Percentiles rank a stretch among this genome's conserved stretches.
These are phyloP conservation scores for Paragyromitra xinjiangensis DNA, from an alignment of 495 filamentous ascomycete genomes.

Conservation along the genomic window DNA sequence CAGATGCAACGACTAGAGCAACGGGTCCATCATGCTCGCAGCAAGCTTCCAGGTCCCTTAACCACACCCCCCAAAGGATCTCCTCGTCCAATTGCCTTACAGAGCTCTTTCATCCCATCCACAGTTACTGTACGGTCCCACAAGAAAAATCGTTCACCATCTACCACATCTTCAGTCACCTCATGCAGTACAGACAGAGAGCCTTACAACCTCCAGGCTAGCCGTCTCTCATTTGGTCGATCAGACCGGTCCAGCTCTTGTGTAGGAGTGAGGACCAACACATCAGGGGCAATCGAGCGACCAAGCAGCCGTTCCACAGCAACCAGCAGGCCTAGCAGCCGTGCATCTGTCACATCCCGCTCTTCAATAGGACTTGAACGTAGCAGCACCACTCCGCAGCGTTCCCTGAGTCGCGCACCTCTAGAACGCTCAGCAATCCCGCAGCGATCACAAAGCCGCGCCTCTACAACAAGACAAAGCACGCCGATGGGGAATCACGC, in stretches of 20 bases:
- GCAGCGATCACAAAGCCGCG: constrained; percentile 47
- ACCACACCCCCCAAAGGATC: constrained; percentile 83
- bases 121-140: constrained; percentile 51
- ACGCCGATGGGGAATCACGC: constrained; percentile 38
- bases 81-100: constrained; percentile 62
- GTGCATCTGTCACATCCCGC: constrained; percentile 51
- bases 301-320: constrained; percentile 6
- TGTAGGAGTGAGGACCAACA: constrained; percentile 5
- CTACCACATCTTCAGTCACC: constrained; percentile 53
- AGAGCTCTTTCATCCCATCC: constrained; percentile 40
- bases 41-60: constrained; percentile 83
- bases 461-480: constrained; percentile 34
- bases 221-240: constrained; percentile 46
- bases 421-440: constrained; percentile 28
- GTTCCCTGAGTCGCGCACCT: constrained; percentile 43
- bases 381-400: constrained; percentile 23
- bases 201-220: constrained; percentile 28
- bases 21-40: constrained; percentile 89
- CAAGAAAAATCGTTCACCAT: constrained; percentile 53
- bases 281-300: constrained; percentile 23
- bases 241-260: constrained; percentile 42
- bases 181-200: constrained; percentile 46
- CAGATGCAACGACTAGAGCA: constrained; percentile 97
- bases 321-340: constrained; percentile 40
- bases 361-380: constrained; percentile 39